phyloP scores from a whole-genome alignment of 371 early-diverging fungal genomes.

The Sporodiniella umbellata region DNA sequence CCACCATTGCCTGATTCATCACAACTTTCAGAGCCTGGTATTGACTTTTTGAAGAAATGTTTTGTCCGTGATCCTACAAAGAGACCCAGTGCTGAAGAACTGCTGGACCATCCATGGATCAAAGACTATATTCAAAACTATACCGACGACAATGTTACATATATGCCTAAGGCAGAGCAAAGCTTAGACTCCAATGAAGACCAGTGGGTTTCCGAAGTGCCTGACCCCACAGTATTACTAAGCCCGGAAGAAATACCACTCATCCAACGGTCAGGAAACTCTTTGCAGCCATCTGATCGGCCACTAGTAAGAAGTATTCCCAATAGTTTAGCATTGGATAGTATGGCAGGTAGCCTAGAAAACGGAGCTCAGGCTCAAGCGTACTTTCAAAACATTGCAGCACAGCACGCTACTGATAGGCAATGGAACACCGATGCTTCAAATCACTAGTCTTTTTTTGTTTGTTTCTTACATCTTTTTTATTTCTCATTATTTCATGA shows the following conservation, averaged over 20 bases:
- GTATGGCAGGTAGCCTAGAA: constrained; percentile 27
- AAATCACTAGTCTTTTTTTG: neutral
- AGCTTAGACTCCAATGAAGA: neutral
- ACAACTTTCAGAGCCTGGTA: constrained; percentile 60
- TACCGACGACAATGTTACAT: constrained; percentile 12
- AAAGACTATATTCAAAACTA: constrained; percentile 33
- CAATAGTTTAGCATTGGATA: constrained; percentile 33
- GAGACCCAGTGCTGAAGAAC: constrained; percentile 75
- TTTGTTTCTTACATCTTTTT: neutral
- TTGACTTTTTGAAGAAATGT: constrained; percentile 77
- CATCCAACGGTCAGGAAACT: constrained; percentile 19
- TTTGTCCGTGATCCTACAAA: constrained; percentile 72
- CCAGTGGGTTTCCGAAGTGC: neutral
- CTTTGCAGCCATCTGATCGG: constrained; percentile 27
- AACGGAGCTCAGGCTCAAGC: constrained; percentile 40
- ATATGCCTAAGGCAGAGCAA: constrained; percentile 1
- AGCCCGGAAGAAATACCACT: constrained; percentile 12
- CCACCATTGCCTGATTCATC: constrained; percentile 70
- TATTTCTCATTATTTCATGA: neutral
- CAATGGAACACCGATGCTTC: constrained; percentile 14
- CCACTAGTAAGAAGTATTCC: constrained; percentile 36
- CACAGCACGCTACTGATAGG: constrained; percentile 25
- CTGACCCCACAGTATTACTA: neutral
- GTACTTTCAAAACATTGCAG: constrained; percentile 39
- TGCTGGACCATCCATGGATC: constrained; percentile 79